Conservation (phyloP, 768 basidiomycete species). For the Filobasidium wieringae region DNA sequence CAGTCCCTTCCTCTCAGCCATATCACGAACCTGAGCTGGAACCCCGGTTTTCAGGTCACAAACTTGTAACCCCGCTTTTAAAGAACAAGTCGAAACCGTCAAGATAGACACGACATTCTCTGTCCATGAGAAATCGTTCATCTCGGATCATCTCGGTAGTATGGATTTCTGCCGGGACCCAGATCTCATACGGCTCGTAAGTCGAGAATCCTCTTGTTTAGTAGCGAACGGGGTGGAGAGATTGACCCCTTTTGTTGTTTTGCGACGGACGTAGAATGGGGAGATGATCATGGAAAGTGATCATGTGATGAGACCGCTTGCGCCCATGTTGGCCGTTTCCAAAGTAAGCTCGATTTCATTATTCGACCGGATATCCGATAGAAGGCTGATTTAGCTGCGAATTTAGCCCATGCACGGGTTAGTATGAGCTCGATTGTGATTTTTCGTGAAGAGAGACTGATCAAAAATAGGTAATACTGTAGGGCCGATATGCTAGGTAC, state of each 20-base stretch:
- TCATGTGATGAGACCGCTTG: background rate
- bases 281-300: background rate
- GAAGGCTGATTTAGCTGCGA: background rate
- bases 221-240: background rate
- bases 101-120: background rate
- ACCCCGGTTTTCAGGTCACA: background rate
- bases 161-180: conserved; percentile 10
- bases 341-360: background rate
- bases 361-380: background rate
- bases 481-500: background rate
- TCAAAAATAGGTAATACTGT: background rate
- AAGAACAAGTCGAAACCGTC: background rate
- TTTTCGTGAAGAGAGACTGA: background rate
- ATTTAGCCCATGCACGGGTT: background rate
- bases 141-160: conserved; percentile 1
- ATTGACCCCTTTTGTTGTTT: background rate
- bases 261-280: background rate
- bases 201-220: background rate
- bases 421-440: background rate
- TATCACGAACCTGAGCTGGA: background rate
- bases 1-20: background rate
- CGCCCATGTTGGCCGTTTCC: background rate
- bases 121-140: background rate
- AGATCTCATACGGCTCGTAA: background rate
- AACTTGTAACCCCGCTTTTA: background rate